Evolutionary conservation across 1,284 basidiomycete genomes (phyloP), one percentile per base, ranked within the genome.

Genomic region (Ustilago crameri): DNA sequence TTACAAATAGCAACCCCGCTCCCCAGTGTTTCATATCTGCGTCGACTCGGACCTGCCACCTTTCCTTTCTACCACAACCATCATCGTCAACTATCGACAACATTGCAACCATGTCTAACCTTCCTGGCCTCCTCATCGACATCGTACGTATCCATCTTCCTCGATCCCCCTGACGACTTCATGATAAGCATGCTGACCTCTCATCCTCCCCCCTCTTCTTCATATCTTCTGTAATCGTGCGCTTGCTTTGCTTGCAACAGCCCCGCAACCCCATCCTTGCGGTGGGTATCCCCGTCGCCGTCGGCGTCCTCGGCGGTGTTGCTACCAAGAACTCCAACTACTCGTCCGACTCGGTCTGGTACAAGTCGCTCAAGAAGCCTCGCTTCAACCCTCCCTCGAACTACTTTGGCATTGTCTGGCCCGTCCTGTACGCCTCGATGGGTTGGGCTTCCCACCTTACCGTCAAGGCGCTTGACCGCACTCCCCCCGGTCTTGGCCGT

Each of bases 391-490:
- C 79, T 10, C 79, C 79, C 18, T 26, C 26, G 22, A 45, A 18
- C 49, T 74, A 74, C 49, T 74, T 49, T 32, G 71, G 62, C 18
- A 63, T 70, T 22, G 66, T 88, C 20, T 90, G 89, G 89, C 86
- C 88, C 0, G 63, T 85, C 0, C 82, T 90, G 4, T 89, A 88
- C 57, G 70, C 66, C 10, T 62, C 73, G 10, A 90, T 91, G 88
- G 91, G 91, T 46, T 91, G 88, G 80, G 90, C 90, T 1, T 90
- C 89, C 4, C 89, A 92, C 83, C 80, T 92, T 30, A 75, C 66
- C 51, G 78, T 79, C 55, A 77, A 80, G 60, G 74, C 75, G 12
- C 69, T 80, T 40, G 75, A 78, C 65, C 66, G 65, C 22, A 80
- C 79, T 14, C 78, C 78, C 23, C 78, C 78, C 26, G 75, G 74